Conservation (phyloP, 345 rosid species). For the Angophora floribunda region DNA sequence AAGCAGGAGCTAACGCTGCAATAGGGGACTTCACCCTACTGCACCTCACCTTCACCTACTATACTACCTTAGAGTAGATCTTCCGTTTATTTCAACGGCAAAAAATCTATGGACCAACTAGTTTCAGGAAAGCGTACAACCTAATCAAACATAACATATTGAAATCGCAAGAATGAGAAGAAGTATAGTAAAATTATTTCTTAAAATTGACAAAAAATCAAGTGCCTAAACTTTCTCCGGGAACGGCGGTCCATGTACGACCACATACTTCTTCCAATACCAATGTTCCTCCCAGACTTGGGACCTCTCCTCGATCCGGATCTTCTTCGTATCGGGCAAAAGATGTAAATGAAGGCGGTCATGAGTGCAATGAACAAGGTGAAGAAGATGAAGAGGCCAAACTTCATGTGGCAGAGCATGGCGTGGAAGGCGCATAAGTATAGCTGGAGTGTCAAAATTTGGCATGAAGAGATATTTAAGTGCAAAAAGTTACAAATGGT, state of each 20-base stretch:
- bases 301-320: conserved; percentile 16
- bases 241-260: not conserved
- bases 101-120: not conserved
- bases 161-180: not conserved
- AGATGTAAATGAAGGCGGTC: conserved; percentile 14
- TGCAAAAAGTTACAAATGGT: too few relatives aligned
- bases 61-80: too few relatives aligned
- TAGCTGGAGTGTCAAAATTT: too few relatives aligned
- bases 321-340: conserved; percentile 28
- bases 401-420: not conserved
- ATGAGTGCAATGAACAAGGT: conserved; percentile 10
- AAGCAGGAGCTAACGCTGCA: too few relatives aligned
- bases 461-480: too few relatives aligned
- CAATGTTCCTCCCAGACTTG: conserved; percentile 22
- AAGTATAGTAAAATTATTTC: not conserved
- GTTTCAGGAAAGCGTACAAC: not conserved
- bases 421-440: too few relatives aligned
- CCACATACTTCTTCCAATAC: not conserved
- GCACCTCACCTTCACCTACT: too few relatives aligned
- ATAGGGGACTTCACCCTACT: too few relatives aligned
- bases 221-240: not conserved
- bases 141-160: not conserved
- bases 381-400: not conserved
- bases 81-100: not conserved
- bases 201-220: not conserved